These are phyloP conservation scores for Saxispiralis lemnorum DNA, from an alignment of 495 filamentous ascomycete genomes.

Conservation along the genomic window DNA sequence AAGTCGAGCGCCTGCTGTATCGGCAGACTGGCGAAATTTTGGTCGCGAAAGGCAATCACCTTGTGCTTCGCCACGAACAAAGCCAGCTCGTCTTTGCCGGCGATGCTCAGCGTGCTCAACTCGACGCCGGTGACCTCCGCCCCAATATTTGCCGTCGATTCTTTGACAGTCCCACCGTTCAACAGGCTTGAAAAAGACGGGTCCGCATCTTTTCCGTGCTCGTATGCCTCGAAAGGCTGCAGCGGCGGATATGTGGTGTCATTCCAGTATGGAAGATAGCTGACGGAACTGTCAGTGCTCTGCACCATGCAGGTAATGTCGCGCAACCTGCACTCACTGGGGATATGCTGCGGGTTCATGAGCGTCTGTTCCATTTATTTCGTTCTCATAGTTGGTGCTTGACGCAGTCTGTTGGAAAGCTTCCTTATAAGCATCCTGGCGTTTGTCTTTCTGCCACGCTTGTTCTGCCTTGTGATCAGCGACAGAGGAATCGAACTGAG, in stretches of 20 bases:
- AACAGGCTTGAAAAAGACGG: constrained; percentile 50
- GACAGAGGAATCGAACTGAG: neutral
- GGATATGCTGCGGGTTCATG: constrained; percentile 40
- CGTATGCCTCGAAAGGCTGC: constrained; percentile 49
- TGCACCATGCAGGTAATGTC: constrained; percentile 32
- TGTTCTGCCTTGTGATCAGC: constrained; percentile 1
- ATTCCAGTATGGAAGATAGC: constrained; percentile 4
- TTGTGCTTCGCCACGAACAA: constrained; percentile 62
- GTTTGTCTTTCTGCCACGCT: constrained; percentile 9
- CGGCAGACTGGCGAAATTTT: constrained; percentile 59
- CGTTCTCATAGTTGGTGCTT: constrained; percentile 16
- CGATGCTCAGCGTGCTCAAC: constrained; percentile 44
- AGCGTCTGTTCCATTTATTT: constrained; percentile 22
- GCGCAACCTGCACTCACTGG: constrained; percentile 28
- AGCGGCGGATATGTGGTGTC: constrained; percentile 37
- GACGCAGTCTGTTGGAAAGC: constrained; percentile 14
- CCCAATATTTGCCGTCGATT: constrained; percentile 59
- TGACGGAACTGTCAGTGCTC: constrained; percentile 27
- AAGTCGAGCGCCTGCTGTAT: constrained; percentile 54
- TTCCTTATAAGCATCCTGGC: constrained; percentile 18
- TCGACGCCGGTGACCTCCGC: constrained; percentile 62
- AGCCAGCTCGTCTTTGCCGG: constrained; percentile 66
- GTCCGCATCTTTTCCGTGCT: constrained; percentile 60
- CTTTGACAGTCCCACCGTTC: constrained; percentile 28
- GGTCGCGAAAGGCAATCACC: constrained; percentile 63